Evolutionary conservation across 2,329 filamentous ascomycete genomes (phyloP).

Genomic region (Lasiodiplodia hormozganensis): DNA sequence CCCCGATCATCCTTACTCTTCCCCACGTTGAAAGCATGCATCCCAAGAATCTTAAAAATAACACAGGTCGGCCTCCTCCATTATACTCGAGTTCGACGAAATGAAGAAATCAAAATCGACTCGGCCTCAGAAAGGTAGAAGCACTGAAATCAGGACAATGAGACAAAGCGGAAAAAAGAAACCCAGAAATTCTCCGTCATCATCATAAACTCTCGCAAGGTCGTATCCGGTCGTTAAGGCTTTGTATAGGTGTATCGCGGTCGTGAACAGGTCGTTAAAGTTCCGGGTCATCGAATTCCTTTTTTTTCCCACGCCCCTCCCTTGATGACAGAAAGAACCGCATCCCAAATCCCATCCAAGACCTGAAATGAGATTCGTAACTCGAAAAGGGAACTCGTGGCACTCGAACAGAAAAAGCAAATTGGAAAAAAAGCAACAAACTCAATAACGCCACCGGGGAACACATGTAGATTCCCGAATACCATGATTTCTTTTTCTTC

Average conservation of each 20-base stretch:
- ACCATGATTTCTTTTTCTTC: constrained; percentile 19
- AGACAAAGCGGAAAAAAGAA: not conserved
- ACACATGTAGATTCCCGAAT: constrained; percentile 3
- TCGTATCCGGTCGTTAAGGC: constrained; percentile 25
- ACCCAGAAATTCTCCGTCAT: constrained; percentile 12
- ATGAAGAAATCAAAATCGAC: constrained; percentile 5
- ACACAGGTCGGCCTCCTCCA: constrained; percentile 18
- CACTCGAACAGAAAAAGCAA: constrained; percentile 17
- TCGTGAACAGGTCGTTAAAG: constrained; percentile 25
- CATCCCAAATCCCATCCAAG: constrained; percentile 17
- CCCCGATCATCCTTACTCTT: not conserved
- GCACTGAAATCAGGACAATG: not conserved
- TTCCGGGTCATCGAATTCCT: constrained; percentile 7
- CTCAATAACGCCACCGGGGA: constrained; percentile 19
- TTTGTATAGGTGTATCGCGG: constrained; percentile 26
- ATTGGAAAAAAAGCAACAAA: not conserved
- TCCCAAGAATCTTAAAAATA: not conserved
- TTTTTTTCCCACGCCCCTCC: constrained; percentile 18
- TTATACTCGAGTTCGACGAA: constrained; percentile 24
- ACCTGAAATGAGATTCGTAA: constrained; percentile 22
- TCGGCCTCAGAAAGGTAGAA: not conserved
- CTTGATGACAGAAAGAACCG: not conserved
- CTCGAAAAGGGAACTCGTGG: constrained; percentile 16
- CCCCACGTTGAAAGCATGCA: not conserved
- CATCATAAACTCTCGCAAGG: constrained; percentile 19